These are phyloP conservation scores for Sechiopsis laciniata DNA, from an alignment of 306 rosid genomes.

Conservation along the genomic window DNA sequence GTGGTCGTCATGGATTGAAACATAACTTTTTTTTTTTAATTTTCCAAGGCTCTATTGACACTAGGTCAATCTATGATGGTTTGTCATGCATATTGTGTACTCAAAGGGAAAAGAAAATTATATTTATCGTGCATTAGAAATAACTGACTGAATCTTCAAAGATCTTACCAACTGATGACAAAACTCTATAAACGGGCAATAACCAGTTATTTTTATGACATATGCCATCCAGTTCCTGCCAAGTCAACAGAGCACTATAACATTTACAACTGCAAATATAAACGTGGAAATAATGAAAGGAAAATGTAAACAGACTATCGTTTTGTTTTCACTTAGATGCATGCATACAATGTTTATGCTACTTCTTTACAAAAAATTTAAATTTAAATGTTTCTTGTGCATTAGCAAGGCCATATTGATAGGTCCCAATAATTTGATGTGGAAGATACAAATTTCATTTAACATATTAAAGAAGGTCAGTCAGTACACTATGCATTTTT, in stretches of 20 bases:
- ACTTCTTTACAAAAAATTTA: not conserved
- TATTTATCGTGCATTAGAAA: not conserved
- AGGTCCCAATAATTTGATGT: not conserved
- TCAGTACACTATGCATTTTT: not conserved
- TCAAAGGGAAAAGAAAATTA: not conserved
- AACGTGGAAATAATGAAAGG: not conserved
- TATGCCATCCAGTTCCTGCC: constrained; percentile 43
- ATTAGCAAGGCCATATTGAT: not conserved
- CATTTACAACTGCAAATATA: not conserved
- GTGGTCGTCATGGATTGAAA: too few species aligned
- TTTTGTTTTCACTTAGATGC: too few species aligned
- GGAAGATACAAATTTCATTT: not conserved
- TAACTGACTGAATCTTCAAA: constrained; percentile 16
- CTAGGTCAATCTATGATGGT: too few species aligned
- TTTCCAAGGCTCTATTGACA: too few species aligned
- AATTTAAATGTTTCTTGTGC: not conserved
- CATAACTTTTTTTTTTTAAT: too few species aligned
- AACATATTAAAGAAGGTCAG: not conserved
- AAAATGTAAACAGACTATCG: too few species aligned
- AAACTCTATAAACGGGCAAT: constrained; percentile 42
- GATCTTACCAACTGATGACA: constrained; percentile 39
- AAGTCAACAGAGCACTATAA: constrained; percentile 7
- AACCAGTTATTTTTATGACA: constrained; percentile 42
- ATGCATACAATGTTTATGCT: not conserved
- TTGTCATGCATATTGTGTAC: too few species aligned